phyloP scores from a whole-genome alignment of 805 yeast genomes.

The Pichia exigua region DNA sequence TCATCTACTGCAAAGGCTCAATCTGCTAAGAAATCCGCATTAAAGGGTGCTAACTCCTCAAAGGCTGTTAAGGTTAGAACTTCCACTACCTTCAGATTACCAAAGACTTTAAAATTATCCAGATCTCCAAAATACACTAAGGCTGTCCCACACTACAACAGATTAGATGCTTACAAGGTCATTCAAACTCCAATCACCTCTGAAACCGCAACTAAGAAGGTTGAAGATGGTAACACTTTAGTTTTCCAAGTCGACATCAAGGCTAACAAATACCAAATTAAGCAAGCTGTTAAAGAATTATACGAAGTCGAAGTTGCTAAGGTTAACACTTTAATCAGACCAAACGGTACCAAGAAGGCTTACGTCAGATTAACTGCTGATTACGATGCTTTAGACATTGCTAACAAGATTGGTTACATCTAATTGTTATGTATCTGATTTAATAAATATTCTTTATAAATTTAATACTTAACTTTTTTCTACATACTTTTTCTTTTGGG shows the following conservation, averaged over 20 bases:
- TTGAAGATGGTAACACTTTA: constrained; percentile 98
- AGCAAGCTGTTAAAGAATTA: constrained; percentile 95
- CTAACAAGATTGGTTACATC: constrained; percentile 99
- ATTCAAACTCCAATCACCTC: constrained; percentile 92
- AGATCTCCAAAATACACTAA: constrained; percentile 95
- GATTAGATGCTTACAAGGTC: constrained; percentile 93
- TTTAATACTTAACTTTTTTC: neutral
- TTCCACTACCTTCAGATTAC: constrained; percentile 89
- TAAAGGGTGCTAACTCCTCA: constrained; percentile 91
- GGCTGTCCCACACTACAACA: constrained; percentile 95
- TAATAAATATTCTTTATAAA: neutral
- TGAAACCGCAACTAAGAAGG: constrained; percentile 99
- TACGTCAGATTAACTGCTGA: constrained; percentile 98
- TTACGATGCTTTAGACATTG: constrained; percentile 98
- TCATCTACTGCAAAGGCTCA: constrained; percentile 65
- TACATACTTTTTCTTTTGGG: neutral
- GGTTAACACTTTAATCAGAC: constrained; percentile 96
- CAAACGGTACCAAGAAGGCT: constrained; percentile 99
- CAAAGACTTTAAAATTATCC: constrained; percentile 92
- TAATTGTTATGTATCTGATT: constrained; percentile 32
- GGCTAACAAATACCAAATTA: constrained; percentile 98
- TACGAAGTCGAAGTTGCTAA: constrained; percentile 91
- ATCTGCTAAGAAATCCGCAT: constrained; percentile 97
- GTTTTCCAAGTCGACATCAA: constrained; percentile 97
- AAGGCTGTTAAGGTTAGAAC: constrained; percentile 92